These are phyloP conservation scores for Balakata baccata DNA, from an alignment of 345 rosid genomes.

Conservation along the genomic window DNA sequence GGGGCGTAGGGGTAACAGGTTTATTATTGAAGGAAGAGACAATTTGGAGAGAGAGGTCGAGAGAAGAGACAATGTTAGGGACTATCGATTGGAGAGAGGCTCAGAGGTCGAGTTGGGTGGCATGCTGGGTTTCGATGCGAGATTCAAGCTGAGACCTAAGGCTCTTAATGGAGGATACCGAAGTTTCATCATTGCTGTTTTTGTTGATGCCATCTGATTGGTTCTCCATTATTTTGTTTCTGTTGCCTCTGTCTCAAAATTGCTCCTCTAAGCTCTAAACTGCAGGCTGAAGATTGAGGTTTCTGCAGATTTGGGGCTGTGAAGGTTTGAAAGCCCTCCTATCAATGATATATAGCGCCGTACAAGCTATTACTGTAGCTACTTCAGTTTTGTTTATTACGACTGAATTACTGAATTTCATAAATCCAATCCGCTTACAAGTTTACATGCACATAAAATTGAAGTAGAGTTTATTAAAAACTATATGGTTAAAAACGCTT, in stretches of 20 bases:
- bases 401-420: no score
- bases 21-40: conserved; percentile 70
- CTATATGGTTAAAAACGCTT: no score
- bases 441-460: no score
- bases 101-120: conserved; percentile 59
- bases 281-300: neutral
- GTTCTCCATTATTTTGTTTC: conserved; percentile 36
- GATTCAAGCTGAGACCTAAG: conserved; percentile 63
- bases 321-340: neutral
- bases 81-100: conserved; percentile 62
- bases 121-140: conserved; percentile 58
- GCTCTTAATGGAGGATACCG: conserved; percentile 45
- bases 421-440: no score
- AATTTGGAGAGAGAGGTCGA: conserved; percentile 70
- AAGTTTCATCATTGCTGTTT: conserved; percentile 1
- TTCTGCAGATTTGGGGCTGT: neutral
- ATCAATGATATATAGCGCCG: no score
- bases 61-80: conserved; percentile 64
- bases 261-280: neutral
- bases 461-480: no score
- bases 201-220: conserved; percentile 35
- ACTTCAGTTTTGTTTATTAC: no score
- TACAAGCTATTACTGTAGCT: no score
- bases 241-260: neutral
- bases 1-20: conserved; percentile 61